These are phyloP conservation scores for Aureobasidium sp. DNA, from an alignment of 2,329 filamentous ascomycete genomes.

Conservation along the genomic window DNA sequence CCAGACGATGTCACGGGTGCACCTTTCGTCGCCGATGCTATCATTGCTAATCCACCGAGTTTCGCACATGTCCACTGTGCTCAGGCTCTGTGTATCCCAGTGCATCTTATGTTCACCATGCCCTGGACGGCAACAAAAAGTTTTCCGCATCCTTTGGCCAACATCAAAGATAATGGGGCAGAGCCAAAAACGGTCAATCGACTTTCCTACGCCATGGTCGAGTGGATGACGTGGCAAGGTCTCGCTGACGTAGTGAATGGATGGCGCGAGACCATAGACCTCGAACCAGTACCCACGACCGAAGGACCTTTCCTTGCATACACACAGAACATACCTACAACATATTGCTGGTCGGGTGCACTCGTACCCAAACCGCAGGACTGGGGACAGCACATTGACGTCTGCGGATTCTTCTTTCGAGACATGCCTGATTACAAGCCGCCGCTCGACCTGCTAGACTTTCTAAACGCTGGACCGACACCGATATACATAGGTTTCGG, in stretches of 20 bases:
- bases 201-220: conserved; percentile 74
- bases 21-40: conserved; percentile 77
- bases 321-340: conserved; percentile 16
- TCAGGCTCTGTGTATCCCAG: conserved; percentile 65
- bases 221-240: conserved; percentile 91
- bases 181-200: conserved; percentile 65
- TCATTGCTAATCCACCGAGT: conserved; percentile 71
- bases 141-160: conserved; percentile 80
- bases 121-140: conserved; percentile 77
- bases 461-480: conserved; percentile 15
- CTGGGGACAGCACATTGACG: conserved; percentile 3
- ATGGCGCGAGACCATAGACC: conserved; percentile 14
- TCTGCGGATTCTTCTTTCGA: conserved; percentile 31
- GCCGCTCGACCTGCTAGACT: conserved; percentile 9
- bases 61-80: conserved; percentile 71
- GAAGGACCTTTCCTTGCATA: neutral
- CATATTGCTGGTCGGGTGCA: conserved; percentile 22
- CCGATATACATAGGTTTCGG: conserved; percentile 20
- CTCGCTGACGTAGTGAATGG: conserved; percentile 17
- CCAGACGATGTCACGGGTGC: neutral
- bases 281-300: conserved; percentile 13
- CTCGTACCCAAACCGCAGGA: neutral
- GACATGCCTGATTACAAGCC: conserved; percentile 15
- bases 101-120: conserved; percentile 93
- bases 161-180: conserved; percentile 68